These are phyloP conservation scores for Periglandula ipomoeae DNA, from an alignment of 2,329 filamentous ascomycete species.

Conservation along the genomic window DNA sequence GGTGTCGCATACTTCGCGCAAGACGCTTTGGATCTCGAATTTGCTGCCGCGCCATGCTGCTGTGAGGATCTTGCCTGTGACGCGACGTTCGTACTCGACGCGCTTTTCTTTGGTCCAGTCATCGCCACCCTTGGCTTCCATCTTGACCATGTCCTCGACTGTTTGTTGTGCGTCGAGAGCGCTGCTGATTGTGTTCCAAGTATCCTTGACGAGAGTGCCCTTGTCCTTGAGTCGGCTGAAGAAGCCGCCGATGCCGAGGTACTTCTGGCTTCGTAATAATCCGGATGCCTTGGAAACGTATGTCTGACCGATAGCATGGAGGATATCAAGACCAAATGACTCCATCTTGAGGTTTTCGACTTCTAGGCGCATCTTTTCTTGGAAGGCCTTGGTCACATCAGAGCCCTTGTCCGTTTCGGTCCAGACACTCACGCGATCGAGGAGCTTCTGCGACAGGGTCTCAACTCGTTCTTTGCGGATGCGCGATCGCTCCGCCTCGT, in stretches of 20 bases:
- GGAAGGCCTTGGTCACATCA: constrained; percentile 82
- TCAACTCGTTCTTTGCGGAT: constrained; percentile 86
- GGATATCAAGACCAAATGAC: constrained; percentile 90
- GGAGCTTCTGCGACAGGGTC: constrained; percentile 72
- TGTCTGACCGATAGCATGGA: constrained; percentile 87
- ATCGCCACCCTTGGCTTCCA: constrained; percentile 89
- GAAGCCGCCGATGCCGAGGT: constrained; percentile 92
- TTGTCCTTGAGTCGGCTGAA: constrained; percentile 93
- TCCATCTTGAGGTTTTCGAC: constrained; percentile 99
- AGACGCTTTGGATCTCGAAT: constrained; percentile 94
- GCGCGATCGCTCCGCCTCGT: constrained; percentile 74
- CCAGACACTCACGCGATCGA: constrained; percentile 88
- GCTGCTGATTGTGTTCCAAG: constrained; percentile 93
- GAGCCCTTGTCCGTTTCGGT: constrained; percentile 87
- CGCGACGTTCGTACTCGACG: constrained; percentile 86
- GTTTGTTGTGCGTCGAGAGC: constrained; percentile 96
- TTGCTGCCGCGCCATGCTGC: constrained; percentile 94
- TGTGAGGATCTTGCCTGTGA: constrained; percentile 95
- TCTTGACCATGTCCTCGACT: constrained; percentile 97
- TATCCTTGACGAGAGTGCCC: constrained; percentile 93
- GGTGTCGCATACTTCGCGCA: constrained; percentile 87
- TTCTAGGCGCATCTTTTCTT: constrained; percentile 88
- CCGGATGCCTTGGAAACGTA: constrained; percentile 82
- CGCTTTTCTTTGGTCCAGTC: constrained; percentile 98
- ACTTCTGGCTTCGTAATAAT: constrained; percentile 91